phyloP scores from a whole-genome alignment of 345 rosid species.

The Pistacia atlantica region DNA sequence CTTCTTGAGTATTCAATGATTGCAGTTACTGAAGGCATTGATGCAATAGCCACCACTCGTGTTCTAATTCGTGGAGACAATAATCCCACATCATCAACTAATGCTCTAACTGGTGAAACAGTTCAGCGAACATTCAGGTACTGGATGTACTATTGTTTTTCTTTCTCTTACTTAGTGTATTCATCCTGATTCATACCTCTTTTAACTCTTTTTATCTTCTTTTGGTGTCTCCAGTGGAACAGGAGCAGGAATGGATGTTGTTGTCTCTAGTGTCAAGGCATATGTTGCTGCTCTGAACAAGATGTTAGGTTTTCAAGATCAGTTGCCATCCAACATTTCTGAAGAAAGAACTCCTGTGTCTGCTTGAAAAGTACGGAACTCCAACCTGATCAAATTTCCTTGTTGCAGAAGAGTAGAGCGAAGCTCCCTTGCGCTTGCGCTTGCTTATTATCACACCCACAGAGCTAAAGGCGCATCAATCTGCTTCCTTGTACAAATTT shows the following conservation, averaged over 20 bases:
- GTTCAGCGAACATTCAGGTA: slow-evolving; percentile 78
- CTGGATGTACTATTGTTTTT: neutral
- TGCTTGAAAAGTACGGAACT: slow-evolving; percentile 29
- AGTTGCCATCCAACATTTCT: slow-evolving; percentile 28
- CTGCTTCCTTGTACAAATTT: no score
- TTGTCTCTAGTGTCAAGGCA: slow-evolving; percentile 92
- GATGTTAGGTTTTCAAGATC: slow-evolving; percentile 70
- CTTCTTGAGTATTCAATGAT: slow-evolving; percentile 88
- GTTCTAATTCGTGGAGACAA: slow-evolving; percentile 79
- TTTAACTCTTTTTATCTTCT: neutral
- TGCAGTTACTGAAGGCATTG: slow-evolving; percentile 93
- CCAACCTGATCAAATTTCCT: neutral
- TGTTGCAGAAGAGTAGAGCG: neutral
- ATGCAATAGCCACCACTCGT: slow-evolving; percentile 94
- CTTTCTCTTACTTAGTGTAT: neutral
- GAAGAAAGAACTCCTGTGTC: slow-evolving; percentile 34
- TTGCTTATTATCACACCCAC: neutral
- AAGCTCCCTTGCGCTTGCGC: neutral
- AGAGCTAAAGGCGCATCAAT: no score
- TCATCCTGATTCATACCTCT: neutral
- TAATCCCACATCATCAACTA: slow-evolving; percentile 39
- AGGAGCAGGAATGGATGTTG: slow-evolving; percentile 87
- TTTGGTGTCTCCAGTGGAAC: slow-evolving; percentile 56
- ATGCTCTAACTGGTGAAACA: slow-evolving; percentile 64
- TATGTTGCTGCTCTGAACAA: slow-evolving; percentile 85